phyloP scores from a whole-genome alignment of 2,329 filamentous ascomycete genomes.

The Cercospora sesami region DNA sequence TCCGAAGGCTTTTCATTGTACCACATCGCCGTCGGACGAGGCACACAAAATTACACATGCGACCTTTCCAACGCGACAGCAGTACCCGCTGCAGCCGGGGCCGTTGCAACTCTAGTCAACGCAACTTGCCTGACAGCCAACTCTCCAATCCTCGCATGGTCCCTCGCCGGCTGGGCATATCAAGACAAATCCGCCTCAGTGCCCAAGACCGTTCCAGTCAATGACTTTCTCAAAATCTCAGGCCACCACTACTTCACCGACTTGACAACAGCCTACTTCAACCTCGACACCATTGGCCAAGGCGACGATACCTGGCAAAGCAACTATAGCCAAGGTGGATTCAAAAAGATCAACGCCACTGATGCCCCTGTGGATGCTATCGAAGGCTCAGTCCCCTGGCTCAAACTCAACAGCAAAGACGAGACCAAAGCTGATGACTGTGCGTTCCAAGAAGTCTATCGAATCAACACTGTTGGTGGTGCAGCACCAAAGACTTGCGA shows the following conservation, averaged over 20 bases:
- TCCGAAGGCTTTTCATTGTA: conserved; percentile 62
- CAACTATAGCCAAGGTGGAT: conserved; percentile 61
- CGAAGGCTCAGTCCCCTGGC: conserved; percentile 71
- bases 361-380: conserved; percentile 63
- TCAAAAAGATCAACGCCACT: conserved; percentile 61
- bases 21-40: conserved; percentile 82
- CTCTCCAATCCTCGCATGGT: conserved; percentile 65
- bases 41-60: conserved; percentile 95
- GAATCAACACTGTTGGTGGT: conserved; percentile 81
- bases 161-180: conserved; percentile 67
- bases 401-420: conserved; percentile 63
- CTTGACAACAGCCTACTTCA: conserved; percentile 72
- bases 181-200: conserved; percentile 54
- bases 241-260: conserved; percentile 82
- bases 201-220: conserved; percentile 57
- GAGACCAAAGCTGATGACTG: conserved; percentile 48
- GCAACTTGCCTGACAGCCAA: conserved; percentile 74
- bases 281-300: conserved; percentile 60
- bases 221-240: conserved; percentile 54
- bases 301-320: conserved; percentile 27
- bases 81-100: conserved; percentile 66
- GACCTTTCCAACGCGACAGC: conserved; percentile 56
- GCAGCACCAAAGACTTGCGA: conserved; percentile 71
- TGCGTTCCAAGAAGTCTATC: conserved; percentile 74
- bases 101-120: conserved; percentile 83